Evolutionary conservation across 2,329 filamentous ascomycete genomes (phyloP).

Genomic region (Phialocephala subalpina): DNA sequence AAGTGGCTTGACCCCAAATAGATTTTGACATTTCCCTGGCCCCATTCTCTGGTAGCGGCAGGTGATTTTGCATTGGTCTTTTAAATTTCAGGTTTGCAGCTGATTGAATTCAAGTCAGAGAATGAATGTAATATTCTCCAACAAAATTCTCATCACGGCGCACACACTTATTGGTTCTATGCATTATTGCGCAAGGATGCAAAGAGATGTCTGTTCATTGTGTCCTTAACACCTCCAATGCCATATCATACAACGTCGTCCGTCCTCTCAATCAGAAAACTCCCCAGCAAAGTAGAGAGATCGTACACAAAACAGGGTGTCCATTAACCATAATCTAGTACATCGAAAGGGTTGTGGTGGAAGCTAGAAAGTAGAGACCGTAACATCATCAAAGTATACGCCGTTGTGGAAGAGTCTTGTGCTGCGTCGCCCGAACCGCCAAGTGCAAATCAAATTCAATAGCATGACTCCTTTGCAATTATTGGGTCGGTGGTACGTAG

Average conservation of each 20-base stretch:
- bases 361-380: constrained; percentile 38
- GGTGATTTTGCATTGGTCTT: neutral
- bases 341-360: constrained; percentile 36
- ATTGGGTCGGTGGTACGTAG: constrained; percentile 36
- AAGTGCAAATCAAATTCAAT: constrained; percentile 36
- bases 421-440: constrained; percentile 36
- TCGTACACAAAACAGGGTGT: constrained; percentile 31
- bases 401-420: constrained; percentile 37
- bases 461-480: constrained; percentile 24
- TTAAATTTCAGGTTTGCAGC: neutral
- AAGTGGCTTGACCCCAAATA: neutral
- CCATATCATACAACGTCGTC: constrained; percentile 6
- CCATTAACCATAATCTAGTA: constrained; percentile 43
- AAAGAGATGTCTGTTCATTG: constrained; percentile 8
- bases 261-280: constrained; percentile 7
- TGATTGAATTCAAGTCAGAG: neutral
- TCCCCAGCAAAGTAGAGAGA: constrained; percentile 17
- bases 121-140: neutral
- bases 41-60: neutral
- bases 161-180: neutral
- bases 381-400: constrained; percentile 45
- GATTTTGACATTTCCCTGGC: neutral
- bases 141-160: neutral
- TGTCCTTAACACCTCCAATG: constrained; percentile 9
- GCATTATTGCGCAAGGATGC: neutral